Evolutionary conservation across 768 basidiomycete species (phyloP).

Genomic region (Glaciozyma martinii): DNA sequence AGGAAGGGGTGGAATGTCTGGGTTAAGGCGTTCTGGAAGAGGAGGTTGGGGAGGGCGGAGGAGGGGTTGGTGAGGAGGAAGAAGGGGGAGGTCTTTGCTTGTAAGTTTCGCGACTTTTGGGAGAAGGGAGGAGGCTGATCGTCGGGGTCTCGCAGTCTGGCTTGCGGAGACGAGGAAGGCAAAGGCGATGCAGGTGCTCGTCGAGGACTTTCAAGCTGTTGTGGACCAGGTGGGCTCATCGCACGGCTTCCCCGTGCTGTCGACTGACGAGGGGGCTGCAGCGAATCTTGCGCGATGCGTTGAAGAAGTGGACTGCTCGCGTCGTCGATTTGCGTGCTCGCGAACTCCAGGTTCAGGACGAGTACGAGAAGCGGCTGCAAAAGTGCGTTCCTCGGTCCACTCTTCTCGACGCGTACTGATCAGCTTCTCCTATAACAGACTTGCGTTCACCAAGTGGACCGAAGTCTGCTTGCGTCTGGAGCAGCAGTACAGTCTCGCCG

Average conservation of each 20-base stretch:
- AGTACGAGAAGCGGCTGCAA: neutral
- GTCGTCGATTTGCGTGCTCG: conserved; percentile 1
- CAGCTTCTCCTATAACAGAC: too few relatives aligned
- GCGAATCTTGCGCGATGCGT: neutral
- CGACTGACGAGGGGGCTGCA: neutral
- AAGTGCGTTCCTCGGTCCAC: neutral
- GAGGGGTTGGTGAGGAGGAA: neutral
- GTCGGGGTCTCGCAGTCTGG: conserved; percentile 11
- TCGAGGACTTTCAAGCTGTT: neutral
- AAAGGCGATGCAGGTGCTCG: neutral
- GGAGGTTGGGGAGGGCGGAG: conserved; percentile 7
- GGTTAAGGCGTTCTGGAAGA: neutral
- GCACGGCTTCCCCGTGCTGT: neutral
- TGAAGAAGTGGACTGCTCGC: conserved; percentile 7
- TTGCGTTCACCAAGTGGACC: too few relatives aligned
- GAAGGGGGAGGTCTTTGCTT: conserved; percentile 5
- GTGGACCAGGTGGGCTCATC: neutral
- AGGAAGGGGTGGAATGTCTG: conserved; percentile 10
- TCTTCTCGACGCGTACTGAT: neutral
- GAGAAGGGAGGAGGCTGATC: neutral
- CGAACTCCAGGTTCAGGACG: neutral
- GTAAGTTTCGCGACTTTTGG: conserved; percentile 2
- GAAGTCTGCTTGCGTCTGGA: too few relatives aligned
- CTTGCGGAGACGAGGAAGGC: neutral
- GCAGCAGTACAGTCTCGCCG: too few relatives aligned